Evolutionary conservation across 164 flowering plant species (phyloP), one percentile per base, ranked within the genome.

Genomic region (Buxus sempervirens): DNA sequence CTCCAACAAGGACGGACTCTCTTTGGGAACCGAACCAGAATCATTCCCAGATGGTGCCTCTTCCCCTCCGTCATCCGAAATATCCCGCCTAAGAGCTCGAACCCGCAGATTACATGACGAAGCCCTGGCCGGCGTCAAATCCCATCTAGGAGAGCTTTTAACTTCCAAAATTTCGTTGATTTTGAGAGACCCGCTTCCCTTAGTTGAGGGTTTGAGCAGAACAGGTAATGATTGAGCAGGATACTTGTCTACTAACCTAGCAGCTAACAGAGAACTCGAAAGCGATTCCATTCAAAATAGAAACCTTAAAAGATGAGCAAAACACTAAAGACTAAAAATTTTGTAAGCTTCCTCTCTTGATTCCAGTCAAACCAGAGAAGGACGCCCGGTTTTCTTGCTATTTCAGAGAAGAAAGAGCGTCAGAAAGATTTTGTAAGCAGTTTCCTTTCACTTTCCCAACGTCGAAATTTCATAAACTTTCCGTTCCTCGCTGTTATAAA

Each of bases 231-330:
- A 55, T 22, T 66, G 73, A 69, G 72, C 54, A 2, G 65, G 76
- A 60, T 68, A 36, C 3, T 71, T 42, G 51, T 83, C 84, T 19
- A 71, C 27, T 60, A 80, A 61, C 60, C 62, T 80, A 60, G 80
- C 68, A 23, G 73, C 27, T 63, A 80, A 51, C 21, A 78, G 45
- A 16, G 83, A 73, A 59, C 77, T 79, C 21, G 84, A 73, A 38
- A 84, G 75, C 38, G 82, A 78, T 72, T 86, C 86, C 88, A 84
- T 86, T 64, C 73, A 32, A 5, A 48, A 59, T 9, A 26, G 1
- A 20, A 14, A 21, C 24, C 12, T n/a, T 20, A 20, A 57, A 53
- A 26, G 26, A 21, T 7, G 24, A 65, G 57, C 4, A 15, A 38
- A 32, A 16, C 38, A 32, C n/a, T n/a, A n/a, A n/a, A n/a, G n/a